These are phyloP conservation scores for Tremellales sp. DNA, from an alignment of 1,284 basidiomycete species.

Conservation along the genomic window DNA sequence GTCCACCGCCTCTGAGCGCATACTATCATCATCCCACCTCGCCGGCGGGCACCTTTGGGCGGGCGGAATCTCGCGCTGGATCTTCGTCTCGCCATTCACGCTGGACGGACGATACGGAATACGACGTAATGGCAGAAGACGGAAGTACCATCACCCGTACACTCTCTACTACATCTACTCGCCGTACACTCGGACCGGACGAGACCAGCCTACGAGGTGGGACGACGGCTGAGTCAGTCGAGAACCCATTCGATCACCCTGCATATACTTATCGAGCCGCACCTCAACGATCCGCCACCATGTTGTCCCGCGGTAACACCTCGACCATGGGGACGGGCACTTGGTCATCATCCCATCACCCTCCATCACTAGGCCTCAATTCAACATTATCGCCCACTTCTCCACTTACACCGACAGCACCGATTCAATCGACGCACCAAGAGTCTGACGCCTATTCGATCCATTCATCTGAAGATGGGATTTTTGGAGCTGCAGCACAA, in stretches of 20 bases:
- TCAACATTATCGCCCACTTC: background rate
- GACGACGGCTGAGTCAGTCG: background rate
- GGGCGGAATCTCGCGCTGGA: background rate
- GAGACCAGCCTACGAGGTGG: background rate
- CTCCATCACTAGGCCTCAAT: background rate
- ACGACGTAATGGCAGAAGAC: background rate
- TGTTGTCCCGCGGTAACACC: background rate
- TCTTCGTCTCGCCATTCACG: background rate
- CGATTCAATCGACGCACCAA: background rate
- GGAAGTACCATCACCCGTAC: background rate
- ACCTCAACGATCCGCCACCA: background rate
- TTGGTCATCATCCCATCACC: background rate
- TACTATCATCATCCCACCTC: background rate
- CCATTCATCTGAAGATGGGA: background rate
- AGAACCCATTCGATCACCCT: background rate
- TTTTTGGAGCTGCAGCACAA: background rate
- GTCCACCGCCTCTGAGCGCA: background rate
- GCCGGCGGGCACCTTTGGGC: background rate
- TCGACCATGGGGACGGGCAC: background rate
- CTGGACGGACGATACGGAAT: background rate
- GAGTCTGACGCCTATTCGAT: background rate
- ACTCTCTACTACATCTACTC: background rate
- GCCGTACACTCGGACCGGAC: background rate
- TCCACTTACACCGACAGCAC: background rate
- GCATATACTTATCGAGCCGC: background rate